phyloP scores from a whole-genome alignment of 2,329 filamentous ascomycete genomes.

The Huntiella abstrusa region DNA sequence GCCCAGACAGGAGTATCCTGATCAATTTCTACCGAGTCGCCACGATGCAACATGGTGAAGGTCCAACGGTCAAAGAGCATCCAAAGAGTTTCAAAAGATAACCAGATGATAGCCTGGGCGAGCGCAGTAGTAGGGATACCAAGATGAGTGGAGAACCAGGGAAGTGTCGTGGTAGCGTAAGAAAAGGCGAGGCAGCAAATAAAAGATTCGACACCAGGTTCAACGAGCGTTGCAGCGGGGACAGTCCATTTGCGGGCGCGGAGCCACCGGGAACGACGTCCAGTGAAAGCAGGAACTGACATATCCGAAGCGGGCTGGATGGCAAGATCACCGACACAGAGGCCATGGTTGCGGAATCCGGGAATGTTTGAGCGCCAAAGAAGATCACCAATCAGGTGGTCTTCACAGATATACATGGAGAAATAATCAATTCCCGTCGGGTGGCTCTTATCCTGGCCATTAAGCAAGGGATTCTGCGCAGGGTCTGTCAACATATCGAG shows the following conservation, averaged over 20 bases:
- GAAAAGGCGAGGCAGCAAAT: conserved; percentile 66
- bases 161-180: conserved; percentile 57
- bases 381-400: conserved; percentile 84
- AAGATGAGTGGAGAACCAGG: conserved; percentile 35
- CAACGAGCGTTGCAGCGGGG: conserved; percentile 68
- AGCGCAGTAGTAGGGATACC: conserved; percentile 46
- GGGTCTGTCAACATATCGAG: conserved; percentile 52
- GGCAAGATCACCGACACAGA: conserved; percentile 70
- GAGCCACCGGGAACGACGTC: conserved; percentile 72
- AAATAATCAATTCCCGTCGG: conserved; percentile 71
- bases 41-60: conserved; percentile 57
- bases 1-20: conserved; percentile 59
- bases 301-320: conserved; percentile 79
- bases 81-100: conserved; percentile 48
- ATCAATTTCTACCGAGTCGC: conserved; percentile 50
- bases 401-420: conserved; percentile 91
- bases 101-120: conserved; percentile 47
- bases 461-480: conserved; percentile 24
- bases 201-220: conserved; percentile 79
- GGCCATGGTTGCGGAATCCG: conserved; percentile 57
- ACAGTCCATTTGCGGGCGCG: conserved; percentile 92
- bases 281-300: conserved; percentile 57
- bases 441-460: conserved; percentile 17
- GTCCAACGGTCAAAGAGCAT: conserved; percentile 54
- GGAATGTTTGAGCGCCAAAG: conserved; percentile 57